Conservation (phyloP, 2,329 filamentous ascomycete genomes). For the Boeremia lycopersici region DNA sequence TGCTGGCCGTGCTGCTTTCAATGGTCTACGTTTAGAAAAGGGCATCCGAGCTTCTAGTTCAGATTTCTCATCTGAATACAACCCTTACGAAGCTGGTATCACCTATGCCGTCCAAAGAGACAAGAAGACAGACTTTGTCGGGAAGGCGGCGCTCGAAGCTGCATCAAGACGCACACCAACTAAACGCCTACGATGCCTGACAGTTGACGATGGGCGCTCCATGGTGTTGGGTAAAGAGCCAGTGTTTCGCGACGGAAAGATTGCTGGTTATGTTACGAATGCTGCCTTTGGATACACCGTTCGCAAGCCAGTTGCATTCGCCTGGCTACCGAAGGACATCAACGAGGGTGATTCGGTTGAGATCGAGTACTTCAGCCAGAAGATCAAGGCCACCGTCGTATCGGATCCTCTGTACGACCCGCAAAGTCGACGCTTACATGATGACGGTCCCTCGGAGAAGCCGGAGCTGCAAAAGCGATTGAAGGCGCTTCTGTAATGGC, state of each 20-base stretch:
- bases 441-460: conserved; percentile 24
- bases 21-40: conserved; percentile 64
- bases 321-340: conserved; percentile 59
- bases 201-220: conserved; percentile 62
- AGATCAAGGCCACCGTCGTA: conserved; percentile 60
- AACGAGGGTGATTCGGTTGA: conserved; percentile 59
- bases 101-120: conserved; percentile 55
- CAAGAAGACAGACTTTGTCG: conserved; percentile 58
- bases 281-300: conserved; percentile 66
- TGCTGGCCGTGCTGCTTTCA: conserved; percentile 64
- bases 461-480: conserved; percentile 30
- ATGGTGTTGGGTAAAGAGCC: conserved; percentile 68
- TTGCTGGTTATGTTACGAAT: conserved; percentile 64
- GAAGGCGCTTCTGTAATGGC: conserved; percentile 28
- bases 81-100: conserved; percentile 65
- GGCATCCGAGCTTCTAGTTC: conserved; percentile 63
- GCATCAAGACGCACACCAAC: conserved; percentile 46
- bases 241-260: conserved; percentile 56
- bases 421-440: conserved; percentile 45
- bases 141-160: conserved; percentile 56
- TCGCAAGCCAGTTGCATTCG: conserved; percentile 64
- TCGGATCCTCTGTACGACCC: conserved; percentile 58
- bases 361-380: conserved; percentile 66
- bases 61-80: conserved; percentile 66
- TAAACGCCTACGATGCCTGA: conserved; percentile 56